Evolutionary conservation across 2,329 filamentous ascomycete genomes (phyloP).

Genomic region (Hypoxylon sp.): DNA sequence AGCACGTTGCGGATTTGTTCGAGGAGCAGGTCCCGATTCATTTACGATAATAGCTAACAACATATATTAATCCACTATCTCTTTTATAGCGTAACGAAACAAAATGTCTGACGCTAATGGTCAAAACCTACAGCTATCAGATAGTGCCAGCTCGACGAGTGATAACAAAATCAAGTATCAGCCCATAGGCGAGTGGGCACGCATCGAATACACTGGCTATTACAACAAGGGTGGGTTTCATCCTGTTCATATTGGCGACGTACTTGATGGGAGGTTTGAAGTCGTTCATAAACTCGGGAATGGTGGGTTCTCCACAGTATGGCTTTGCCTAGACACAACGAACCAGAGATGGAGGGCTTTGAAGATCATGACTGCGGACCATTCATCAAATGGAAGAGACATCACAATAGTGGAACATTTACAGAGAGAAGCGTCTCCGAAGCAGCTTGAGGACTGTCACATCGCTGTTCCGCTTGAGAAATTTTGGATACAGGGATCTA

Average conservation of each 20-base stretch:
- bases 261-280: conserved; percentile 10
- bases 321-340: conserved; percentile 28
- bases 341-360: conserved; percentile 12
- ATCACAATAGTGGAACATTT: not conserved
- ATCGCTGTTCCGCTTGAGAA: conserved; percentile 24
- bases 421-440: not conserved
- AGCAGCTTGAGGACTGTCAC: conserved; percentile 22
- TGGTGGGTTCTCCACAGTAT: conserved; percentile 16
- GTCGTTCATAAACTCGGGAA: conserved; percentile 33
- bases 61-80: not conserved
- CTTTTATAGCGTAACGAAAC: not conserved
- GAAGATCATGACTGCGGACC: conserved; percentile 27
- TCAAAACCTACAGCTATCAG: not conserved
- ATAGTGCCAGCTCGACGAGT: not conserved
- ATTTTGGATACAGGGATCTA: conserved; percentile 33
- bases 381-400: conserved; percentile 18
- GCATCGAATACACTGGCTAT: not conserved
- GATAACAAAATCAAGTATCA: not conserved
- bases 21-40: not conserved
- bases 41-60: not conserved
- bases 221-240: not conserved
- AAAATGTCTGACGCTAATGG: not conserved
- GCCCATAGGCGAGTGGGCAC: not conserved
- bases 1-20: not conserved
- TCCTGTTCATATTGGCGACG: not conserved